These are phyloP conservation scores for Mucor piriformis DNA, from an alignment of 371 early-diverging fungal species.

Conservation along the genomic window DNA sequence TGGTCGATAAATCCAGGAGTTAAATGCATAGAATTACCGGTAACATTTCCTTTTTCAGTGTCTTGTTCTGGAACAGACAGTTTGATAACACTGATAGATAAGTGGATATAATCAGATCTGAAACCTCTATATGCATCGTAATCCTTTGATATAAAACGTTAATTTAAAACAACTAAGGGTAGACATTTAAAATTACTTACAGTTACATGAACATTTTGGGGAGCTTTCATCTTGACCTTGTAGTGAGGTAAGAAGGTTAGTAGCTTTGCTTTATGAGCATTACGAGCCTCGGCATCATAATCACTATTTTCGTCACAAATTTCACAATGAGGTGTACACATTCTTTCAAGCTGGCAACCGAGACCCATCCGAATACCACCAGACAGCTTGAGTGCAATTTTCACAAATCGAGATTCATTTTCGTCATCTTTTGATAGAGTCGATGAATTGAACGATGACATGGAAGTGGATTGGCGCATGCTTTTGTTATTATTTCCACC, in stretches of 20 bases:
- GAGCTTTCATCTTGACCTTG: constrained; percentile 51
- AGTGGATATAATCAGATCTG: constrained; percentile 59
- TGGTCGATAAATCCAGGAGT: constrained; percentile 39
- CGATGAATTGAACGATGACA: constrained; percentile 18
- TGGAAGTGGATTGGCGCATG: constrained; percentile 6
- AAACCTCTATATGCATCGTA: constrained; percentile 67
- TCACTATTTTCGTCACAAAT: constrained; percentile 24
- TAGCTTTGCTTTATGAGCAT: constrained; percentile 33
- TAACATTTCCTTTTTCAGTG: constrained; percentile 14
- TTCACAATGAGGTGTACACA: constrained; percentile 32
- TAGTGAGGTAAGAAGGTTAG: constrained; percentile 58
- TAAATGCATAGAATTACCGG: constrained; percentile 42
- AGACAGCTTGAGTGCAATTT: constrained; percentile 38
- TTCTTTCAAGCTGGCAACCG: constrained; percentile 55
- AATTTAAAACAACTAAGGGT: not conserved
- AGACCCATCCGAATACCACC: constrained; percentile 50
- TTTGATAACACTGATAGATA: constrained; percentile 50
- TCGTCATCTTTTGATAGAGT: constrained; percentile 8
- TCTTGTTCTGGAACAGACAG: constrained; percentile 1
- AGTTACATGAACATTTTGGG: constrained; percentile 28
- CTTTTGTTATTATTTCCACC: not conserved
- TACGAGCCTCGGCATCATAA: constrained; percentile 7
- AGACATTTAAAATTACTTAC: constrained; percentile 4
- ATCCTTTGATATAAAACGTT: constrained; percentile 20
- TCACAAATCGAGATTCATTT: constrained; percentile 25